A percentile compares a stretch with the other conserved stretches of the same genome.
These are phyloP conservation scores for Fusarium ramigenum DNA, from an alignment of 2,329 filamentous ascomycete species.

Conservation along the genomic window DNA sequence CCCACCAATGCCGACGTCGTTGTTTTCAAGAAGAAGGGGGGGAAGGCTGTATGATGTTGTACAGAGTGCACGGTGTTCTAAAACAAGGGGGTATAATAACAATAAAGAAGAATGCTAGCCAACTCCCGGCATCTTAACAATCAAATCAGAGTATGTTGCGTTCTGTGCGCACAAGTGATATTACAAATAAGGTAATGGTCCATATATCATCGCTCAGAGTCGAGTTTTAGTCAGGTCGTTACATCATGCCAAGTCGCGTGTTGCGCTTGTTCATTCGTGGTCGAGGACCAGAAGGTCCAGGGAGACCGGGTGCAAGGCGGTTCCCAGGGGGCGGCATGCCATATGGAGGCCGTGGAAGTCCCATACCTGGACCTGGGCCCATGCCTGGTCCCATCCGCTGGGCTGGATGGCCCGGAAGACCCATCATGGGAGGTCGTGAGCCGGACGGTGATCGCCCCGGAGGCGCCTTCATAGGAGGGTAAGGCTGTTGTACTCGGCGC, in stretches of 20 bases:
- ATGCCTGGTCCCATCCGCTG: constrained; percentile 33
- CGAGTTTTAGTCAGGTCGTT: constrained; percentile 37
- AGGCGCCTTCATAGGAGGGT: constrained; percentile 27
- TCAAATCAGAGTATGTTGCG: constrained; percentile 19
- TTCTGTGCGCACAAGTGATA: constrained; percentile 20
- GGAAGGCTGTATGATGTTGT: background rate
- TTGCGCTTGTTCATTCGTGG: constrained; percentile 70
- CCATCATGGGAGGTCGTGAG: constrained; percentile 39
- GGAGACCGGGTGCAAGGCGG: constrained; percentile 47
- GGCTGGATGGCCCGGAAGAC: constrained; percentile 41
- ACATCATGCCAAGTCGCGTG: constrained; percentile 69
- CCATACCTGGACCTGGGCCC: constrained; percentile 24
- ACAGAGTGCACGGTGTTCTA: constrained; percentile 13
- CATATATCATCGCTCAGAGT: constrained; percentile 27
- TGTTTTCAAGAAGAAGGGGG: background rate
- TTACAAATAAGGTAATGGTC: constrained; percentile 32
- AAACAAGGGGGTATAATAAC: constrained; percentile 41
- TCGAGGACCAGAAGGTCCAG: constrained; percentile 46
- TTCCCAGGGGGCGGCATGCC: constrained; percentile 38
- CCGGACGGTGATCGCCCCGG: constrained; percentile 24
- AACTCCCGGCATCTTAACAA: constrained; percentile 22
- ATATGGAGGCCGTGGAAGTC: constrained; percentile 39
- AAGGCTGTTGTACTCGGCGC: constrained; percentile 56
- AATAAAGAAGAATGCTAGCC: constrained; percentile 32
- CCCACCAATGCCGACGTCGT: background rate